Conservation (phyloP, 1,284 basidiomycete genomes). For the Marasmius sp. region DNA sequence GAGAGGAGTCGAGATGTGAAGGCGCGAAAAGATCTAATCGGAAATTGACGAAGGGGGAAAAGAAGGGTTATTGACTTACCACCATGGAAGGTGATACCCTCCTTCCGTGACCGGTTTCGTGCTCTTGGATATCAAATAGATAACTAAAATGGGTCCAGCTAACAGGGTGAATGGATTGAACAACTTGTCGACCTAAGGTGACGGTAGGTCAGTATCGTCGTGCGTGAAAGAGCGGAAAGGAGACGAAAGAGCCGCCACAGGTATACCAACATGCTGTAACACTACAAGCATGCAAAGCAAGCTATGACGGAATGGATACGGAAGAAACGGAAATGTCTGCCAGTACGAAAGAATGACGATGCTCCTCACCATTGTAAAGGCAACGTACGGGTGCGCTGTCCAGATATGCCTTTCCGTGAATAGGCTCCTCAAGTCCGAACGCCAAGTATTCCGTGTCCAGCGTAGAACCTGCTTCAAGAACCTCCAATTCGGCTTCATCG, state of each 20-base stretch:
- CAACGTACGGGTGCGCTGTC: conserved; percentile 88
- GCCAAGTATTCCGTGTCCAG: conserved; percentile 94
- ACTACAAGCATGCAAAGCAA: neutral
- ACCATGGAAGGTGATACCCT: conserved; percentile 88
- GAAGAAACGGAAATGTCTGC: neutral
- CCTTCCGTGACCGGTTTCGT: conserved; percentile 67
- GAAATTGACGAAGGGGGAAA: neutral
- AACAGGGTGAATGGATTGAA: conserved; percentile 90
- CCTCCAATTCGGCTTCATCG: conserved; percentile 95
- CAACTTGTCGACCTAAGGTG: conserved; percentile 76
- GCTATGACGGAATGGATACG: neutral
- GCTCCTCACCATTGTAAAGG: conserved; percentile 83
- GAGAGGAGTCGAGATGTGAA: neutral
- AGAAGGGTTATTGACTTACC: conserved; percentile 49
- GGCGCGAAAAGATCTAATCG: neutral
- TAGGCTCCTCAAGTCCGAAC: conserved; percentile 82
- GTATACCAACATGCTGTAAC: neutral
- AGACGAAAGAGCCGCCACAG: neutral
- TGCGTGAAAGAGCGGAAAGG: neutral
- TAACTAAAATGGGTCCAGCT: conserved; percentile 78
- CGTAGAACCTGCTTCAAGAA: conserved; percentile 91
- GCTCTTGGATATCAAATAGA: conserved; percentile 76
- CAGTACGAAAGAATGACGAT: conserved; percentile 8
- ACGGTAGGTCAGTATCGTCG: neutral
- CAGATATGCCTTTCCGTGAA: conserved; percentile 88